A percentile compares a stretch with the other conserved stretches of the same genome.
These are phyloP conservation scores for Chrysanthemum makinoi DNA, from an alignment of 129 eudicot genomes.

Conservation along the genomic window DNA sequence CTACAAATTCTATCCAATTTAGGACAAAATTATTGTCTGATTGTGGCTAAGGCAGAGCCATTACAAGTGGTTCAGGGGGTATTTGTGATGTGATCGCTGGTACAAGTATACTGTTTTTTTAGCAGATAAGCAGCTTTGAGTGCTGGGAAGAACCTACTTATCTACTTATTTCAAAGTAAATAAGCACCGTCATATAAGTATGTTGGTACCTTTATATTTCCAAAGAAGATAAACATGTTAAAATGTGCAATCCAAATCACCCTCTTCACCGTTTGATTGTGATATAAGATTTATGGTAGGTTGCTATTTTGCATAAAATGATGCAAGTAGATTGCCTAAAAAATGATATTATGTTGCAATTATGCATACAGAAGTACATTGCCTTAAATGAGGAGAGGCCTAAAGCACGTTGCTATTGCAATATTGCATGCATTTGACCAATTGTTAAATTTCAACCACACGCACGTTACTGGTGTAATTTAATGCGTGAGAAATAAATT, in stretches of 20 bases:
- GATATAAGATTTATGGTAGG: not conserved
- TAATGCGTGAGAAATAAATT: slow-evolving; percentile 2
- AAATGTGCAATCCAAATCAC: too few relatives aligned
- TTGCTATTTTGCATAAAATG: slow-evolving; percentile 2
- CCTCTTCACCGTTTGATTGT: not conserved
- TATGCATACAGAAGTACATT: not conserved
- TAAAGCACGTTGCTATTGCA: not conserved
- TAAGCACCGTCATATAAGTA: too few relatives aligned
- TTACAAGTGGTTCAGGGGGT: not conserved
- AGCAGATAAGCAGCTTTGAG: too few relatives aligned
- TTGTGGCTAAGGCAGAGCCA: not conserved
- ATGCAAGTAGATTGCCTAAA: too few relatives aligned
- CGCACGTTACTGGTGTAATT: not conserved
- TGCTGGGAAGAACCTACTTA: too few relatives aligned
- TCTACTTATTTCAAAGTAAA: too few relatives aligned
- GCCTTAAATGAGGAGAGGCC: not conserved
- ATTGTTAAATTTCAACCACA: not conserved
- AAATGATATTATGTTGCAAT: not conserved
- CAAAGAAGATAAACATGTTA: too few relatives aligned
- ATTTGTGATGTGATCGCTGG: too few relatives aligned
- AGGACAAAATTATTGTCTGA: not conserved
- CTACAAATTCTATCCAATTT: not conserved
- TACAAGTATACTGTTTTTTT: too few relatives aligned
- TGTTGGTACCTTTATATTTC: too few relatives aligned
- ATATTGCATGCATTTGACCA: slow-evolving; percentile 3